Evolutionary conservation across 2,329 filamentous ascomycete genomes (phyloP).

Genomic region (Neurospora sp.): DNA sequence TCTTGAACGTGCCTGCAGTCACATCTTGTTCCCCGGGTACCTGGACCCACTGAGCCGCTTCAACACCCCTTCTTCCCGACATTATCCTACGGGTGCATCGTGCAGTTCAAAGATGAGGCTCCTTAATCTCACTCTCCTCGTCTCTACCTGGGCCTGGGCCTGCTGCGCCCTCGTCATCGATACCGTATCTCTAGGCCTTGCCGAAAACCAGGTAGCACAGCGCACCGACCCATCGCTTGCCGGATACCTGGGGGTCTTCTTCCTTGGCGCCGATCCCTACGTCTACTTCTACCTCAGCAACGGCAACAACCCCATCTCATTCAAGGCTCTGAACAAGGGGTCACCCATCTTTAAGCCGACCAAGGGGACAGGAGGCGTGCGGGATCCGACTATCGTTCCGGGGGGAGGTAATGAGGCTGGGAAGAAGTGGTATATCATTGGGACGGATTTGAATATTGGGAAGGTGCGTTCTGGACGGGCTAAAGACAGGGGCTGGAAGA

Average conservation of each 20-base stretch:
- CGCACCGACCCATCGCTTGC: conserved; percentile 30
- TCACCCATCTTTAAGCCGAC: conserved; percentile 37
- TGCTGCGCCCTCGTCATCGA: conserved; percentile 8
- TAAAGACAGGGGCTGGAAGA: too few species aligned
- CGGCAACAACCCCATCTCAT: conserved; percentile 38
- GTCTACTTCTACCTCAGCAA: conserved; percentile 45
- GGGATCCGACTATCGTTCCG: conserved; percentile 39
- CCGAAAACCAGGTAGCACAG: conserved; percentile 20
- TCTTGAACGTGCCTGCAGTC: conserved; percentile 4
- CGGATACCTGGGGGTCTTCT: conserved; percentile 44
- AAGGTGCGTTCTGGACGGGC: conserved; percentile 21
- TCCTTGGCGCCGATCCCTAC: conserved; percentile 41
- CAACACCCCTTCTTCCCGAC: not conserved
- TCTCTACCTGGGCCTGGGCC: conserved; percentile 3
- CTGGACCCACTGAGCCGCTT: conserved; percentile 1
- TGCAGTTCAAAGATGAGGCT: conserved; percentile 1
- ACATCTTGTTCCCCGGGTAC: conserved; percentile 6
- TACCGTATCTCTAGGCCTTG: not conserved
- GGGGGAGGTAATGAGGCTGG: conserved; percentile 36
- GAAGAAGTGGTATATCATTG: conserved; percentile 45
- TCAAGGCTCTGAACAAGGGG: conserved; percentile 38
- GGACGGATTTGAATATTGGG: conserved; percentile 42
- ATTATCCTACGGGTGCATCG: too few species aligned
- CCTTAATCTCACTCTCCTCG: not conserved
- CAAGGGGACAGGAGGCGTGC: conserved; percentile 40